Percentiles rank a stretch among this genome's conserved stretches.
phyloP scores from a whole-genome alignment of 306 rosid genomes.

The Cyclanthera cordifolia region DNA sequence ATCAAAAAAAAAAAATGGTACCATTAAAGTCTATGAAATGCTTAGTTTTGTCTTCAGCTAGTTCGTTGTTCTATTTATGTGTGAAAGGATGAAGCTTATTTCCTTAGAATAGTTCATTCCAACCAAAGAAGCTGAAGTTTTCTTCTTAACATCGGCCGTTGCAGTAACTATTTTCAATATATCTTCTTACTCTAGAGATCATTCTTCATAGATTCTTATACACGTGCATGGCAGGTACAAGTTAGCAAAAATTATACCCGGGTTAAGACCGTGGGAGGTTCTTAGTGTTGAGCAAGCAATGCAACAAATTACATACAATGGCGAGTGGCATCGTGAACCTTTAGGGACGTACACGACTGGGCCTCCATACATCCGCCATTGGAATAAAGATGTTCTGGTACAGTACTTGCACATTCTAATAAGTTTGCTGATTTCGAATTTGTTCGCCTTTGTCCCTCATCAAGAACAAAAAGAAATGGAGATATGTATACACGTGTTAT shows the following conservation, averaged over 20 bases:
- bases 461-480: background rate
- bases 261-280: conserved; percentile 97
- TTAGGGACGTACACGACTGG: conserved; percentile 66
- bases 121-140: background rate
- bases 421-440: background rate
- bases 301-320: conserved; percentile 61
- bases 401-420: background rate
- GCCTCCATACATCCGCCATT: conserved; percentile 58
- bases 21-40: background rate
- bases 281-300: conserved; percentile 90
- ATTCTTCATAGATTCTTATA: background rate
- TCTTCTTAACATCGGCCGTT: background rate
- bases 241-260: conserved; percentile 57
- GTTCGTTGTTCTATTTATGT: background rate
- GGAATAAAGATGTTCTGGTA: conserved; percentile 59
- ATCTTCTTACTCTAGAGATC: background rate
- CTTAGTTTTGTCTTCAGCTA: background rate
- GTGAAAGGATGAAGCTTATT: background rate
- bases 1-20: too few species aligned
- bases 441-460: background rate
- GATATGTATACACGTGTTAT: background rate
- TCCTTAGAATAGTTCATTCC: background rate
- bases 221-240: conserved; percentile 26
- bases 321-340: conserved; percentile 74
- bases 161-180: background rate